Evolutionary conservation across 2,329 filamentous ascomycete genomes (phyloP).

Genomic region (Penicillium paneum): DNA sequence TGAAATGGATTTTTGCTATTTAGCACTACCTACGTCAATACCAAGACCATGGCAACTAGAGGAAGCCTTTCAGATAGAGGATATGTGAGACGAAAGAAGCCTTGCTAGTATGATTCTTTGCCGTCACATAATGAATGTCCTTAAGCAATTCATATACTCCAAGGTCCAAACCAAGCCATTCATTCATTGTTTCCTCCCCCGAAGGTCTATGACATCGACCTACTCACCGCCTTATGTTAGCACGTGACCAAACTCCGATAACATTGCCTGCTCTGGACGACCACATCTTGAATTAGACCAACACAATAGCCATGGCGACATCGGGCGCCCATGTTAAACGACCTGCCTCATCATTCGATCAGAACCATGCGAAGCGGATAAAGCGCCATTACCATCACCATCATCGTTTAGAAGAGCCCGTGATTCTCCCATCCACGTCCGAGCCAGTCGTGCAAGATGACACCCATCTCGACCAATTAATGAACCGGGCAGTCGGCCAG

Average conservation of each 20-base stretch:
- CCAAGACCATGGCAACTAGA: not conserved
- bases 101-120: not conserved
- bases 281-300: conserved; percentile 4
- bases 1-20: not conserved
- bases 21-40: not conserved
- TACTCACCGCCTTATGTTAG: not conserved
- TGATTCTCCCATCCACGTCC: conserved; percentile 22
- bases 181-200: not conserved
- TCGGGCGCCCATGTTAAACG: conserved; percentile 34
- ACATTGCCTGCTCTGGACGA: conserved; percentile 14
- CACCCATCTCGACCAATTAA: conserved; percentile 52
- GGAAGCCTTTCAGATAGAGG: not conserved
- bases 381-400: conserved; percentile 43
- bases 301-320: conserved; percentile 30
- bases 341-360: conserved; percentile 27
- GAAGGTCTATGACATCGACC: not conserved
- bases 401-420: conserved; percentile 40
- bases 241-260: conserved; percentile 4
- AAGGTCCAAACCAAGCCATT: not conserved
- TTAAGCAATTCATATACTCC: not conserved
- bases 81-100: not conserved
- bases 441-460: conserved; percentile 50
- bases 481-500: conserved; percentile 55
- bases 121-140: not conserved
- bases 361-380: conserved; percentile 30